These are phyloP conservation scores for Raffaelea deltoideospora DNA, from an alignment of 2,329 filamentous ascomycete species.

Conservation along the genomic window DNA sequence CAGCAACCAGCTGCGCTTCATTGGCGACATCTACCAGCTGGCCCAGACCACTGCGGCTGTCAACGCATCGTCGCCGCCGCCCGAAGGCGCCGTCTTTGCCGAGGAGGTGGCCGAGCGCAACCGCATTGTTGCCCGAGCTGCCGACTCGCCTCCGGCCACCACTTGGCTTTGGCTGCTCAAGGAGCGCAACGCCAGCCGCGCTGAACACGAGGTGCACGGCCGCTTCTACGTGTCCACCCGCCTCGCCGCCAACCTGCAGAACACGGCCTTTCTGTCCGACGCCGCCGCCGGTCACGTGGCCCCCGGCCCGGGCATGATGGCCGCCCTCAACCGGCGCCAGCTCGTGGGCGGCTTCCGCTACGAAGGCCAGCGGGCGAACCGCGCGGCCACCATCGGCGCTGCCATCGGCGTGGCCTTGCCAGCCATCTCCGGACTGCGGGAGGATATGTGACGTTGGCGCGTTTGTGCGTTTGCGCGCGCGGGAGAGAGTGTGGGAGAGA, in stretches of 20 bases:
- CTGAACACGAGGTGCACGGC: conserved; percentile 31
- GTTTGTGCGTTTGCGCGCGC: too few species aligned
- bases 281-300: conserved; percentile 1
- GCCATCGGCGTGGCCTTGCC: conserved; percentile 23
- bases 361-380: conserved; percentile 24
- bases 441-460: conserved; percentile 6
- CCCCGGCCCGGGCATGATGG: conserved; percentile 20
- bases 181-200: conserved; percentile 13
- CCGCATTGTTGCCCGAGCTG: background rate
- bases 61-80: conserved; percentile 1
- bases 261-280: conserved; percentile 4
- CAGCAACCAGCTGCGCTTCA: conserved; percentile 11
- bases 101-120: conserved; percentile 14
- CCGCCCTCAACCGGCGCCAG: conserved; percentile 38
- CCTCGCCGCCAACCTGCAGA: conserved; percentile 32
- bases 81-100: conserved; percentile 11
- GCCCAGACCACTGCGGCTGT: conserved; percentile 2
- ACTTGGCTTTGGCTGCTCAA: conserved; percentile 15
- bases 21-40: conserved; percentile 15
- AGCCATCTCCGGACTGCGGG: conserved; percentile 12
- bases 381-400: conserved; percentile 26
- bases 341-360: conserved; percentile 23
- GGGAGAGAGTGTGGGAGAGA: too few species aligned
- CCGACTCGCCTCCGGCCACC: background rate
- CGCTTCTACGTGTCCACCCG: conserved; percentile 43